Percentiles rank a stretch among this genome's conserved stretches.
Evolutionary conservation across 176 grass and related monocot genomes (phyloP).

Genomic region (Sorghum bicolor): DNA sequence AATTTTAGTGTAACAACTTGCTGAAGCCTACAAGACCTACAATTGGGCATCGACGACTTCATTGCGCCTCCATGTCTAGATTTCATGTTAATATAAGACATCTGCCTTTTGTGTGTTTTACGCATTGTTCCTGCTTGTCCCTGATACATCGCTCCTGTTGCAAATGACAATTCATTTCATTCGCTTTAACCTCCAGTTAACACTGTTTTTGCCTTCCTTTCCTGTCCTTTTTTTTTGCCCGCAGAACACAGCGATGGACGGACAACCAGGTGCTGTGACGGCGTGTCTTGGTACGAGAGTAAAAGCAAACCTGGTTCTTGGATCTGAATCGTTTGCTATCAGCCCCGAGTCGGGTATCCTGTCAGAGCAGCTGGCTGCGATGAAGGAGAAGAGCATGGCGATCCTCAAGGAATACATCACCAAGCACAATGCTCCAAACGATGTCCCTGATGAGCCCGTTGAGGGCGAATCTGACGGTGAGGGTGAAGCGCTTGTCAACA

Average conservation of each 20-base stretch:
- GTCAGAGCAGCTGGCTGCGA: constrained; percentile 58
- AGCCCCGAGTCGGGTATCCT: constrained; percentile 50
- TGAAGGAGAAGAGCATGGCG: constrained; percentile 89
- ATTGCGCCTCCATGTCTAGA: neutral
- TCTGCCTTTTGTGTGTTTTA: neutral
- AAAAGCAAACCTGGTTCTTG: constrained; percentile 59
- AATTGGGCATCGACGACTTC: neutral
- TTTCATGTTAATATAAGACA: neutral
- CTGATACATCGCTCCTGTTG: neutral
- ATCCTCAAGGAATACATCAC: constrained; percentile 81
- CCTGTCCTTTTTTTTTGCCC: neutral
- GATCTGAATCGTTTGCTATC: constrained; percentile 44
- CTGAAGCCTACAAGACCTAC: neutral
- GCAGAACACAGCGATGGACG: constrained; percentile 40
- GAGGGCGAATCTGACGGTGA: constrained; percentile 52
- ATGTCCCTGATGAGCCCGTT: constrained; percentile 70
- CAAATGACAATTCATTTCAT: neutral
- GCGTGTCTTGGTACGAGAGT: constrained; percentile 25
- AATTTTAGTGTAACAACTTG: neutral
- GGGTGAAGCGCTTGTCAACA: constrained; percentile 26
- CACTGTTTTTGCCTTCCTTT: neutral
- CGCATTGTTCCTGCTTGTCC: neutral
- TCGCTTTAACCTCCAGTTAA: neutral
- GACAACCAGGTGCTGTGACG: neutral
- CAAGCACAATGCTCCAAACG: constrained; percentile 59